Conservation (phyloP, 495 filamentous ascomycete species). For the Echria macrotheca region DNA sequence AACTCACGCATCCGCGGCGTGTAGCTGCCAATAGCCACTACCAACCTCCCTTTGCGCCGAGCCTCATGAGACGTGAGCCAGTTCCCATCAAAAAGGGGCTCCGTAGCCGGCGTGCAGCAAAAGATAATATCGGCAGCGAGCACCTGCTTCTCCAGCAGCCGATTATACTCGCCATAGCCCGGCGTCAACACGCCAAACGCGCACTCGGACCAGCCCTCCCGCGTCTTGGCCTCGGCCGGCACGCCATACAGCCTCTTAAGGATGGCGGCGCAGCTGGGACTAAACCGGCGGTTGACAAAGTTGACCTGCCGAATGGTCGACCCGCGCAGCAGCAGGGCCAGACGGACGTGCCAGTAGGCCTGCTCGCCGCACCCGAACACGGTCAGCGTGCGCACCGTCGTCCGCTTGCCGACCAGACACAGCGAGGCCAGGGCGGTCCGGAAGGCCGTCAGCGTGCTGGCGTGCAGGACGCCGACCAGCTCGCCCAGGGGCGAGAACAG, state of each 20-base stretch:
- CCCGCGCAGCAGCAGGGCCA: slow-evolving; percentile 69
- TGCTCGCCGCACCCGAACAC: slow-evolving; percentile 90
- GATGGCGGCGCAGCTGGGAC: slow-evolving; percentile 49
- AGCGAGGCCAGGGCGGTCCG: slow-evolving; percentile 81
- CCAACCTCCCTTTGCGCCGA: slow-evolving; percentile 66
- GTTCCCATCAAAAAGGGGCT: slow-evolving; percentile 44
- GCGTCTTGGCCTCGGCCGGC: slow-evolving; percentile 43
- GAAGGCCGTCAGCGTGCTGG: slow-evolving; percentile 84
- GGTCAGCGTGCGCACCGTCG: slow-evolving; percentile 61
- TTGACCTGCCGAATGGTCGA: slow-evolving; percentile 67
- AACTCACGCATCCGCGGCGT: slow-evolving; percentile 82
- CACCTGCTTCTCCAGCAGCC: slow-evolving; percentile 62
- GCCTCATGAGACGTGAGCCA: slow-evolving; percentile 63
- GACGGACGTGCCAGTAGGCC: slow-evolving; percentile 88
- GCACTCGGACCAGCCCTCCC: slow-evolving; percentile 51
- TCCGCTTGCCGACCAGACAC: slow-evolving; percentile 66
- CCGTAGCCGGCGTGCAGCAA: slow-evolving; percentile 52
- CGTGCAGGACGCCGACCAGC: slow-evolving; percentile 76
- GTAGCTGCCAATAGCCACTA: slow-evolving; percentile 80
- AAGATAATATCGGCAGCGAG: slow-evolving; percentile 71
- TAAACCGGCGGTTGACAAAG: slow-evolving; percentile 66
- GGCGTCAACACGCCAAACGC: slow-evolving; percentile 67
- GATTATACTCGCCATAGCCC: slow-evolving; percentile 63
- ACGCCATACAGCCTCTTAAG: slow-evolving; percentile 54
- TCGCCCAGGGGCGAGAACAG: slow-evolving; percentile 59